A percentile compares a stretch with the other conserved stretches of the same genome.
Evolutionary conservation across 441 rosid species (phyloP).

Genomic region (Adansonia gregorii): DNA sequence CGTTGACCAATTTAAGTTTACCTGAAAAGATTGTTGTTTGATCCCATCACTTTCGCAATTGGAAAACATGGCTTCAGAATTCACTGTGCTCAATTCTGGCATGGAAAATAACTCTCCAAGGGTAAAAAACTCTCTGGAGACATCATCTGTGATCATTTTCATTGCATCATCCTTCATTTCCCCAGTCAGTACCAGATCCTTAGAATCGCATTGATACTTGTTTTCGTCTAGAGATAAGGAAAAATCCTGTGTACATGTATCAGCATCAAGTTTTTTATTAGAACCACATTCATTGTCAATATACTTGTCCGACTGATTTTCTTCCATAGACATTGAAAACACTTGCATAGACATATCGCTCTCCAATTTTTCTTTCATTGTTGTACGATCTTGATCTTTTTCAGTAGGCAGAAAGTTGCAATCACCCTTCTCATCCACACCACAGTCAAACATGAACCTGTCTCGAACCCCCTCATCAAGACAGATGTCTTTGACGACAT

Average conservation of each 20-base stretch:
- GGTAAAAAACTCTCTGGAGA: conserved; percentile 35
- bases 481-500: conserved; percentile 77
- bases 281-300: conserved; percentile 23
- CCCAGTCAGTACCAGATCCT: conserved; percentile 30
- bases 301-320: conserved; percentile 35
- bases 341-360: conserved; percentile 27
- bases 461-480: conserved; percentile 71
- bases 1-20: conserved; percentile 24
- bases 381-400: conserved; percentile 28
- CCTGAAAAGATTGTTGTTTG: conserved; percentile 41
- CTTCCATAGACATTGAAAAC: conserved; percentile 34
- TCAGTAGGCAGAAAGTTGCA: conserved; percentile 30
- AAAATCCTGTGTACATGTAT: conserved; percentile 25
- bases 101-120: conserved; percentile 52
- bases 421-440: conserved; percentile 33
- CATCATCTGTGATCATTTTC: conserved; percentile 32
- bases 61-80: conserved; percentile 22
- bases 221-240: conserved; percentile 39
- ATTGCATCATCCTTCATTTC: conserved; percentile 23
- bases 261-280: conserved; percentile 23
- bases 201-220: conserved; percentile 32
- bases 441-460: conserved; percentile 55
- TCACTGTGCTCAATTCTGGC: conserved; percentile 34
- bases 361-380: conserved; percentile 25
- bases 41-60: conserved; percentile 20